Evolutionary conservation across 495 filamentous ascomycete genomes (phyloP).

Genomic region (Friedmanniomyces endolithicus): DNA sequence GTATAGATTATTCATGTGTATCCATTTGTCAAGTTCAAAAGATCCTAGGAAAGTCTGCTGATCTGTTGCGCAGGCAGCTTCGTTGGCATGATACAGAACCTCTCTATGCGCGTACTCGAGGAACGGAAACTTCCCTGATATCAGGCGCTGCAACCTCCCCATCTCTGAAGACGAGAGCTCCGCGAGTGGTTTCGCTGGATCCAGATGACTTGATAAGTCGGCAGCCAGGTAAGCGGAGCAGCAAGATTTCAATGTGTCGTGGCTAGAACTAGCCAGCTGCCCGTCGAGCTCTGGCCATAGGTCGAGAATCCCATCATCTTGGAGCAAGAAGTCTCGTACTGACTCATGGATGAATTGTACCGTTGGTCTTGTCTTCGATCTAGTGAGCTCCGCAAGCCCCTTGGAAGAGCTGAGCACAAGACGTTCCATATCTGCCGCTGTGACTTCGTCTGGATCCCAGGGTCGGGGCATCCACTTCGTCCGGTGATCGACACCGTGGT

Average conservation of each 20-base stretch:
- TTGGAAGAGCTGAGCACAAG: constrained; percentile 30
- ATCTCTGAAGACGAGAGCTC: no score
- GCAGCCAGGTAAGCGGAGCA: neutral
- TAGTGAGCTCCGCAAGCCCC: constrained; percentile 25
- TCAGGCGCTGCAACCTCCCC: no score
- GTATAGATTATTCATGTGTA: neutral
- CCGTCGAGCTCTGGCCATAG: neutral
- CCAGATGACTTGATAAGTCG: neutral
- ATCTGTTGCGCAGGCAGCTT: neutral
- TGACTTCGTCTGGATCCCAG: no score
- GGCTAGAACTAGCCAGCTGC: neutral
- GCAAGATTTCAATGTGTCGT: neutral
- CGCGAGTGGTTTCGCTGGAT: no score
- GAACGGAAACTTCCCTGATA: constrained; percentile 7
- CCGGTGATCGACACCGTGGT: constrained; percentile 7
- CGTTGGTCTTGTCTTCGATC: constrained; percentile 11
- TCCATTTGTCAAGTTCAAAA: neutral
- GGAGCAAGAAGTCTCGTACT: constrained; percentile 43
- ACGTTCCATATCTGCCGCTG: constrained; percentile 7
- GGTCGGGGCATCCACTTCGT: no score
- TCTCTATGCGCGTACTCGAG: neutral
- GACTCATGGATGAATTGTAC: constrained; percentile 38
- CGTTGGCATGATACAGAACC: constrained; percentile 2
- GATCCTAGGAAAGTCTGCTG: neutral
- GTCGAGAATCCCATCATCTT: constrained; percentile 27